Evolutionary conservation across 192 early-diverging fungal genomes (phyloP).

Genomic region (Backusella mclennaniae): DNA sequence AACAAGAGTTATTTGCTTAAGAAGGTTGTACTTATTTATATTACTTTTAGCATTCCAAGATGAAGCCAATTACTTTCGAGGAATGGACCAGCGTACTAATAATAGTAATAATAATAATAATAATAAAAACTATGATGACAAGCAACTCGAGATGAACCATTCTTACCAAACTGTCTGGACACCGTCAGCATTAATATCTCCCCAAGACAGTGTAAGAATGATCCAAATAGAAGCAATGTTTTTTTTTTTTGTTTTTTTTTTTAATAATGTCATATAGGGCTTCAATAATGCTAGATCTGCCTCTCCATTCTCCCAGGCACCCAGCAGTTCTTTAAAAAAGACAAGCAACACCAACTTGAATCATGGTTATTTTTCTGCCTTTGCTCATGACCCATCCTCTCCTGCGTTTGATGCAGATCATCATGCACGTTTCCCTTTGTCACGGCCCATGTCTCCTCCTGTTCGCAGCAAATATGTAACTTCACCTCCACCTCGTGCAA

Average conservation of each 20-base stretch:
- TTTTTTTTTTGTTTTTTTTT: not conserved
- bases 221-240: not conserved
- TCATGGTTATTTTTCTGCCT: not conserved
- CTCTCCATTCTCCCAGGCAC: conserved; percentile 5
- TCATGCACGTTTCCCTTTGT: conserved; percentile 11
- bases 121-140: not conserved
- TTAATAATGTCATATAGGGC: not conserved
- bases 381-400: conserved; percentile 1
- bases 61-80: not conserved
- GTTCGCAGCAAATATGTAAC: conserved; percentile 17
- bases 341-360: not conserved
- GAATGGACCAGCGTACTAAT: not conserved
- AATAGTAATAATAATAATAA: not conserved
- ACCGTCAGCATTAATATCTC: conserved; percentile 7
- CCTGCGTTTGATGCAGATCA: conserved; percentile 12
- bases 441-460: conserved; percentile 25
- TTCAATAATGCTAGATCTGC: not conserved
- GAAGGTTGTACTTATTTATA: too few species aligned
- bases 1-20: not conserved
- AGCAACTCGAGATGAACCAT: not conserved
- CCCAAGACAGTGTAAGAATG: not conserved
- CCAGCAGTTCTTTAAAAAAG: not conserved
- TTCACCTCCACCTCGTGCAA: conserved; percentile 20
- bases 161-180: conserved; percentile 14
- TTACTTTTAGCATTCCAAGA: not conserved